Evolutionary conservation across 805 yeast genomes (phyloP), one percentile per base, ranked within the genome.

Genomic region (Ogataea populi-albae): DNA sequence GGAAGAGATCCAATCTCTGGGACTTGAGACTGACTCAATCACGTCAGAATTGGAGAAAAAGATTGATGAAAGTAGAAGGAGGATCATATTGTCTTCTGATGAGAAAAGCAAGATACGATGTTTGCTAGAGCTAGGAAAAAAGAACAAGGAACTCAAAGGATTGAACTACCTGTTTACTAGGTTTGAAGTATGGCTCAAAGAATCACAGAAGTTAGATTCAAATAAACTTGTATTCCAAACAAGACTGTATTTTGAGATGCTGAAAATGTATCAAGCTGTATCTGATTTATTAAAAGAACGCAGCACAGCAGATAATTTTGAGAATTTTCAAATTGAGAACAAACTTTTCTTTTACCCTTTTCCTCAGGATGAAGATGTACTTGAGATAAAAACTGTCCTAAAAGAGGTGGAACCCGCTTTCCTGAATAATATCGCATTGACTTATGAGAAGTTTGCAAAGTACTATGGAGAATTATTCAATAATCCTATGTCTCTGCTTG

Each of bases 181-280:
- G 10, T 26, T 32, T 9, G 35, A 26, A 18, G 12, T 6, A 3
- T 6, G 24, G n/a, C 5, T 19, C n/a, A 15, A 25, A 11, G 10
- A 22, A 10, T 25, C 25, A 17, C 30, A 26, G n/a, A 24, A 17
- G 25, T 17, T 18, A 15, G 16, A 11, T n/a, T 4, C 17, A 8
- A 32, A 25, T 25, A 32, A 12, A 23, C 30, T 32, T 17, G 20
- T 19, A 14, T 5, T 16, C 10, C 12, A 25, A 4, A 4, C 35
- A 19, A 12, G 10, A 12, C 3, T 18, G 10, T 32, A 32, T 23
- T 8, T 21, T 16, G n/a, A 22, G 20, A 6, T 32, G 15, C 19
- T 32, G 30, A 32, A 24, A 26, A 14, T 32, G 6, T 25, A 24
- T 12, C 35, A 32, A 18, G 23, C 35, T 14, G 5, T 32, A n/a